These are phyloP conservation scores for Entomophthora muscae DNA, from an alignment of 371 early-diverging fungal genomes.

Conservation along the genomic window DNA sequence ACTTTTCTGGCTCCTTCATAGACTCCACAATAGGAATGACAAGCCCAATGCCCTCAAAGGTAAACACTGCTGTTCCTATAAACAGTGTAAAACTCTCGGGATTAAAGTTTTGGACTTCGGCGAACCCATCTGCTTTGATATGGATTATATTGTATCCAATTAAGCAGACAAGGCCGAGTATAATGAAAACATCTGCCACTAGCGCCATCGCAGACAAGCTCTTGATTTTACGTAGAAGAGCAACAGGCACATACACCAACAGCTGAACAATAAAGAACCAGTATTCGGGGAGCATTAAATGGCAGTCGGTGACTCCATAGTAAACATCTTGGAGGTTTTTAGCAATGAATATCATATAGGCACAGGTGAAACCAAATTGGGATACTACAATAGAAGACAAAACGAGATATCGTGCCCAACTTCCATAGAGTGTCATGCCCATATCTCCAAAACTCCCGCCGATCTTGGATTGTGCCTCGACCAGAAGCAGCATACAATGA, in stretches of 20 bases:
- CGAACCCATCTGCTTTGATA: conserved; percentile 17
- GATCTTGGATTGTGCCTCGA: conserved; percentile 22
- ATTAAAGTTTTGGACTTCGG: conserved; percentile 27
- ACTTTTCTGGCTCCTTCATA: conserved; percentile 66
- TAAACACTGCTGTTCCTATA: conserved; percentile 83
- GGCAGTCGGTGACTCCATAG: conserved; percentile 31
- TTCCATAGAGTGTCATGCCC: conserved; percentile 42
- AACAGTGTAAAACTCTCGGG: conserved; percentile 51
- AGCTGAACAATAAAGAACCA: conserved; percentile 44
- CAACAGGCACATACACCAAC: conserved; percentile 47
- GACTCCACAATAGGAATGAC: conserved; percentile 79
- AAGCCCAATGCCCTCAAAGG: conserved; percentile 81
- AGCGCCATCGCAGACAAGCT: conserved; percentile 45
- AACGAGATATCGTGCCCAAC: conserved; percentile 31
- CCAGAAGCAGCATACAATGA: conserved; percentile 26
- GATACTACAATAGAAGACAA: conserved; percentile 40
- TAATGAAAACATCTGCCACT: conserved; percentile 59
- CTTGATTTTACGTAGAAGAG: conserved; percentile 55
- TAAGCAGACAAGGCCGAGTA: conserved; percentile 49
- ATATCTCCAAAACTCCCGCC: conserved; percentile 58
- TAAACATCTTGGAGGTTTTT: conserved; percentile 44
- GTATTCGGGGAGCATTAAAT: conserved; percentile 14
- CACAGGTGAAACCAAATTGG: conserved; percentile 42
- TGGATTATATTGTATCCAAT: conserved; percentile 32
- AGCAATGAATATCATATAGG: conserved; percentile 59